Percentiles rank a stretch among this genome's conserved stretches.
phyloP scores from a whole-genome alignment of 2,329 filamentous ascomycete species.

The Ophiostoma sp. region DNA sequence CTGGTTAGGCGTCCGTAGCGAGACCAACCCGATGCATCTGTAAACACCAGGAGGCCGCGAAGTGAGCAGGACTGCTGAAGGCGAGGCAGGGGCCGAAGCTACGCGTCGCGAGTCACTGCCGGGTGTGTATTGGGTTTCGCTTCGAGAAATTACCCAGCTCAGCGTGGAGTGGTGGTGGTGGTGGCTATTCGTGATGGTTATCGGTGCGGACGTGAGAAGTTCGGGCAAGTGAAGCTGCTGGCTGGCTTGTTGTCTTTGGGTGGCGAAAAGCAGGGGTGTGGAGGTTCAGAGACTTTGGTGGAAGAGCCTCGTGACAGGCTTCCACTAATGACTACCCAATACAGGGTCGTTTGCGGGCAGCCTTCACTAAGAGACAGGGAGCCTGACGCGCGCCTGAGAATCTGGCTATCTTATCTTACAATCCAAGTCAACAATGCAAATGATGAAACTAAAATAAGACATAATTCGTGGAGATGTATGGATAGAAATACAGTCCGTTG shows the following conservation, averaged over 20 bases:
- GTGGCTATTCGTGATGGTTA: background rate
- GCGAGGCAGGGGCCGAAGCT: background rate
- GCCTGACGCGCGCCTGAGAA: background rate
- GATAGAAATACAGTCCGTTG: background rate
- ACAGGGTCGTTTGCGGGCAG: constrained; percentile 2
- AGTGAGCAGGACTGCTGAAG: background rate
- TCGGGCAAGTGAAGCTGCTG: background rate
- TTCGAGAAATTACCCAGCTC: constrained; percentile 8
- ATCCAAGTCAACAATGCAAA: constrained; percentile 3
- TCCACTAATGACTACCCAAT: constrained; percentile 4
- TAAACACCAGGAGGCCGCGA: background rate
- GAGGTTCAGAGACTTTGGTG: constrained; percentile 11
- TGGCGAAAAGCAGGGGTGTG: constrained; percentile 6
- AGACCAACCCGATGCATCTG: constrained; percentile 20
- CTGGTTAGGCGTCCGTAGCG: constrained; percentile 21
- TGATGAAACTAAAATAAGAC: background rate
- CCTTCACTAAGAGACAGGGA: background rate
- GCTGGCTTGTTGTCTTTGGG: constrained; percentile 8
- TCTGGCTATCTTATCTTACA: background rate
- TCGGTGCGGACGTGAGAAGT: background rate
- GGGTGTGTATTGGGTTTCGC: background rate
- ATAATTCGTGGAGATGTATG: background rate
- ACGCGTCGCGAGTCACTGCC: background rate
- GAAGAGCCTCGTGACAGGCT: constrained; percentile 10
- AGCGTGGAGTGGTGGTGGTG: background rate